Conservation (phyloP, 306 rosid species). For the Rubus parviflorus region DNA sequence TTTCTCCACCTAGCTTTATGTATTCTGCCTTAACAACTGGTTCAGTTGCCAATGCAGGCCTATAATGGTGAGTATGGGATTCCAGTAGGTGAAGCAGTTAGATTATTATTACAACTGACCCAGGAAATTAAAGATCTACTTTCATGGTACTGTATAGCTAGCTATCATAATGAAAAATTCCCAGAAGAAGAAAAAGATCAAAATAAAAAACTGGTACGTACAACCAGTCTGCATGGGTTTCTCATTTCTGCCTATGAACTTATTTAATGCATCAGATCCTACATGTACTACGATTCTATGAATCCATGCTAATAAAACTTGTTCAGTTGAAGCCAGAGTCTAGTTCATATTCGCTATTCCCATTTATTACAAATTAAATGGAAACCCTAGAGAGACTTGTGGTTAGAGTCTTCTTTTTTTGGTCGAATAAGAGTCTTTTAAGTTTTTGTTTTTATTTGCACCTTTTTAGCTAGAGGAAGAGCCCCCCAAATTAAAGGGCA, state of each 20-base stretch:
- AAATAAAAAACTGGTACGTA: not conserved
- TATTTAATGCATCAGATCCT: not conserved
- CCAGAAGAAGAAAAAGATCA: not conserved
- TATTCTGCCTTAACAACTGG: not conserved
- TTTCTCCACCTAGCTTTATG: not conserved
- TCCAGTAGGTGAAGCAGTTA: constrained; percentile 8
- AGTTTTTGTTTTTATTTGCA: not conserved
- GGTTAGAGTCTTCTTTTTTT: not conserved
- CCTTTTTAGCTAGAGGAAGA: not conserved
- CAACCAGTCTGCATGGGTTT: constrained; percentile 1
- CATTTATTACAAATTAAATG: not conserved
- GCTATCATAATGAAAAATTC: not conserved
- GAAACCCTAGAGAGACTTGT: not conserved
- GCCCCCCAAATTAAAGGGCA: not conserved
- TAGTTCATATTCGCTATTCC: not conserved
- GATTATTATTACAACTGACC: constrained; percentile 13
- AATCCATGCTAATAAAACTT: not conserved
- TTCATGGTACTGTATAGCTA: not conserved
- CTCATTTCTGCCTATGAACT: not conserved
- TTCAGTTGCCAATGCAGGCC: constrained; percentile 19
- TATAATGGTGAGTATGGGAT: constrained; percentile 15
- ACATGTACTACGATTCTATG: not conserved
- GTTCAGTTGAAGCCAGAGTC: not conserved
- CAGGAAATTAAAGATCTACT: not conserved
- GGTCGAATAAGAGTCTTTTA: not conserved